Base-by-base conservation (phyloP, 2,329 filamentous ascomycete genomes). In the Trichoderma brevicompactum region DNA sequence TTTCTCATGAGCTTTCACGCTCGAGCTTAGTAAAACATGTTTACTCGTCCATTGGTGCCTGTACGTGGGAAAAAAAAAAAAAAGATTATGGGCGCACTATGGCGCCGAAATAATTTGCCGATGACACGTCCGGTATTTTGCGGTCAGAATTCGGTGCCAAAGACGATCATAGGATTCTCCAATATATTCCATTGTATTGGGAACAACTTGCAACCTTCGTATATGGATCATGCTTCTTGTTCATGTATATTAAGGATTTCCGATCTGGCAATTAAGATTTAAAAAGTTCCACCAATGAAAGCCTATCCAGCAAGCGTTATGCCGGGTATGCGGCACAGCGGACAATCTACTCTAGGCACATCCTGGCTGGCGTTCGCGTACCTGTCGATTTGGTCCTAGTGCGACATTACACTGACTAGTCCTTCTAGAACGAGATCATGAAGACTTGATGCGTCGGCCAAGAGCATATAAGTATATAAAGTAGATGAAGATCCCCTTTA, bases 301-400 rank as follows among this genome's bases (percentile, higher is more conserved):
- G 7, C 13, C 36, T 19, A 3, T 2, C 5, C 46, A 34, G 41
- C 43, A 48, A 36, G n/a, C 10, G n/a, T 43, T 44, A 15, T 44
- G 38, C 36, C 59, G 59, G 59, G 48, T 36, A 53, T 43, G 38
- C 59, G 59, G 59, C 59, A 62, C 59, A n/a, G n/a, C 48, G 59
- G 46, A 43, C 48, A 36, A 19, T 52, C 48, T 62, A 15, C 48
- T 23, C 28, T 62, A 62, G 28, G 43, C 19, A 28, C 40, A 62
- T 36, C 59, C 59, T n/a, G 23, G 59, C 34, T 23, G 12, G 59
- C 23, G 19, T 34, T 62, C 15, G 12, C 5, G 59, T 53, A 62
- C 59, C 59, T 62, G 59, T 62, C 59, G 12, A 43, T 62, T 53
- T 44, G 5, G 59, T 53, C 32, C 43, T 62, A 62, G 59, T 62